Base-by-base conservation (phyloP, 1,284 basidiomycete genomes). In the Cryptococcus jaspeensis region DNA sequence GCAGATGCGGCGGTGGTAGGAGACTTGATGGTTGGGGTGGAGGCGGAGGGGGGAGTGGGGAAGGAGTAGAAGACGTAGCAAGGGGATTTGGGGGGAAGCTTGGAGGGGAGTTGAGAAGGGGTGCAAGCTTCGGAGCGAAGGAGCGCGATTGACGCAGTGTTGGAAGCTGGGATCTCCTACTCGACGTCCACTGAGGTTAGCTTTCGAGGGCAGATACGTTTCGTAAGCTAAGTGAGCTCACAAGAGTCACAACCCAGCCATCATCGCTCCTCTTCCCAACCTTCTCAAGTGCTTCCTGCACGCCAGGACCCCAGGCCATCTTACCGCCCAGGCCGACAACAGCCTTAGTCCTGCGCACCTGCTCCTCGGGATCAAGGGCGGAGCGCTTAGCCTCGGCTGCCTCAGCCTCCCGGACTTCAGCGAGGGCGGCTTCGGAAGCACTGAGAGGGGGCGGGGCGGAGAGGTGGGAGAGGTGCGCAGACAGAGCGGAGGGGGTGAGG, bases 391-490 rank as follows among this genome's bases (percentile, higher is more conserved):
- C 74, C 58, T 77, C 76, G 39, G 62, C 63, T 4, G 73, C 74
- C 74, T 93, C 92, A 3, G 88, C 88, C 1, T 84, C 84, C 53
- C 83, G 84, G 55, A 92, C 82, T 60, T 87, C 85, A 1, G 82
- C 86, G 58, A 92, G 82, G 69, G 92, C 91, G 59, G 85, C 83
- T 77, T 95, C 92, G 32, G 87, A 82, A 0, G 84, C 84, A 28
- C 87, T 89, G 62, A 93, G 80, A 0, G 92, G 92, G 56, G 89
- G 83, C 1, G 89, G 89, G 0, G 90, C 89, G 23, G 83, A 79
- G 36, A 84, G 74, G 69, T 90, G 87, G n/a, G 80, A 83, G 53
- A 83, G 81, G 69, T 94, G 91, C 32, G 84, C 82, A n/a, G 81
- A 81, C 68, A 93, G 91, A 1, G 87, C 84, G 3, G 66, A 51